Percentiles rank a stretch among this genome's conserved stretches.
Conservation (phyloP, 2,329 filamentous ascomycete species). For the Fusarium sp. region DNA sequence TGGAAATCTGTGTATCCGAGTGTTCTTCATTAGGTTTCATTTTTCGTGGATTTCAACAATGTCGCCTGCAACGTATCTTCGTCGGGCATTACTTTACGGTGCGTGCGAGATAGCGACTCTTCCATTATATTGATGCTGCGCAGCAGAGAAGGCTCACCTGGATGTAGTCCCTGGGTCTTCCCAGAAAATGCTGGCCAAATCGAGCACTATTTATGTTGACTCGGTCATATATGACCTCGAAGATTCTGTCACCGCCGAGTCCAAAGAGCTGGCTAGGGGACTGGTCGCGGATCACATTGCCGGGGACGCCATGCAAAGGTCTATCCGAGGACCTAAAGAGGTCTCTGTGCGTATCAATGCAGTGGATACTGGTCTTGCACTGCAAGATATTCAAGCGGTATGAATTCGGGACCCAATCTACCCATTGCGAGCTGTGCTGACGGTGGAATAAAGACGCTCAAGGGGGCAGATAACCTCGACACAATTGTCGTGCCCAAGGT, state of each 20-base stretch:
- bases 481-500: conserved; percentile 1
- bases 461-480: not conserved
- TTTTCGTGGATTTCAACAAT: not conserved
- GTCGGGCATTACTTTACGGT: not conserved
- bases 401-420: too few species aligned
- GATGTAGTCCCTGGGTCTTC: conserved; percentile 7
- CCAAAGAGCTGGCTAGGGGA: not conserved
- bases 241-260: conserved; percentile 1
- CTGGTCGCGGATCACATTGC: not conserved
- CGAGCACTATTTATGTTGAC: not conserved
- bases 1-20: too few species aligned
- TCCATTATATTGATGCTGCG: not conserved
- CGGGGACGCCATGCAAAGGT: not conserved
- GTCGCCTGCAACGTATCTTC: not conserved
- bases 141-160: not conserved
- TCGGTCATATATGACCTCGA: conserved; percentile 20
- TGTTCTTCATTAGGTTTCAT: too few species aligned
- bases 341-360: not conserved
- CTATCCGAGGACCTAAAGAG: not conserved
- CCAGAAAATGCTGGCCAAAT: conserved; percentile 19
- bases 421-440: not conserved
- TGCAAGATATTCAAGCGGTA: not conserved
- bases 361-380: not conserved
- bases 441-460: not conserved
- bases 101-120: not conserved